Evolutionary conservation across 2,329 filamentous ascomycete species (phyloP), one percentile per base, ranked within the genome.

Genomic region (Monosporascus sp.): DNA sequence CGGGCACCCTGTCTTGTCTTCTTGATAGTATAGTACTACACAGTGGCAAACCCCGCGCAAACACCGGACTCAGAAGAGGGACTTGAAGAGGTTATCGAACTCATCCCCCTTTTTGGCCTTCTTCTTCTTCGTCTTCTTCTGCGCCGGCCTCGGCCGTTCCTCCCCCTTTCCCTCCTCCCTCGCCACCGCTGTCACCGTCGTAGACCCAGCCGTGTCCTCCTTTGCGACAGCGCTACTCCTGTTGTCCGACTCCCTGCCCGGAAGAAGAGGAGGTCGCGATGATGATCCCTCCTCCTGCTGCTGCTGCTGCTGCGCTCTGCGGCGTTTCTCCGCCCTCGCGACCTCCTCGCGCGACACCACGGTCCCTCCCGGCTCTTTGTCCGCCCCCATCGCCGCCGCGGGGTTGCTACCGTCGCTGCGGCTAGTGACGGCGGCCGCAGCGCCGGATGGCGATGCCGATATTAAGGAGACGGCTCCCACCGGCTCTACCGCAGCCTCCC

Each of bases 1-100:
- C 31, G 3, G 31, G 9, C 5, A 35, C 11, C 31, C 31, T 35
- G 5, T 35, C 31, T 35, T 35, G 31, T 14, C 31, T 14, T 35
- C 9, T 35, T 14, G 31, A 4, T 9, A 35, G 31, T 35, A 14
- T 35, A 14, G 31, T 14, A 35, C 31, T 35, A 14, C 31, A 35
- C 31, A 14, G 31, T 9, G 9, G 31, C 9, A 35, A 35, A 5
- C 31, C 11, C 31, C 31, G 3, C 31, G 9, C 27, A 35, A 14
- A 35, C 31, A 14, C 17, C 39, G 15, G 14, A 38, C 18, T 71
- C 57, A 79, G 43, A 81, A 61, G 9, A 89, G 68, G 9, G 79
- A 79, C 50, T 77, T 78, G 63, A 94, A 94, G 24, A 93, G 69
- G 63, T 85, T 84, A 56, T 91, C 88, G 52, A 93, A 88, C 43